Conservation (phyloP, 225 moss, liverwort and hornwort species). For the Sphagnum tenellum region DNA sequence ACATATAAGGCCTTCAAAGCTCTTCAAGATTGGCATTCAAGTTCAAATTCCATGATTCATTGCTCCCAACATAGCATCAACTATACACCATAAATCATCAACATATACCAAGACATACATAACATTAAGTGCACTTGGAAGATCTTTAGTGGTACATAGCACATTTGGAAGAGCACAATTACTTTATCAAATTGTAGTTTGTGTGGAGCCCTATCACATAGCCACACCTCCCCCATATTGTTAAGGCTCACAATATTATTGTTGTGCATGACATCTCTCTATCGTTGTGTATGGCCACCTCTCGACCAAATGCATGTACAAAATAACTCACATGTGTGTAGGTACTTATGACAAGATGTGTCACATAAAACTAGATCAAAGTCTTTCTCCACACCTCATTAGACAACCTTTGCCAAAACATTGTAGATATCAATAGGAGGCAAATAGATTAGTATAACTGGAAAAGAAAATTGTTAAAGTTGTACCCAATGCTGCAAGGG, state of each 20-base stretch:
- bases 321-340: too few species aligned
- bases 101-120: slow-evolving; percentile 11
- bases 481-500: neutral
- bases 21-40: too few species aligned
- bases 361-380: slow-evolving; percentile 88
- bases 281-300: slow-evolving; percentile 9
- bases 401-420: slow-evolving; percentile 76
- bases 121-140: slow-evolving; percentile 81
- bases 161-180: slow-evolving; percentile 86
- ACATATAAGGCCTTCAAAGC: too few species aligned
- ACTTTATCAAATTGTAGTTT: slow-evolving; percentile 90
- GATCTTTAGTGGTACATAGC: slow-evolving; percentile 49
- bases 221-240: neutral
- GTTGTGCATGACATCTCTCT: too few species aligned
- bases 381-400: slow-evolving; percentile 48
- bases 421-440: slow-evolving; percentile 8
- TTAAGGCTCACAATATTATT: neutral
- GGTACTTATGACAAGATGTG: slow-evolving; percentile 33
- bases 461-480: neutral
- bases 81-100: neutral
- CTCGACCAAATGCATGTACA: slow-evolving; percentile 36
- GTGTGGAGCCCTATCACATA: slow-evolving; percentile 69
- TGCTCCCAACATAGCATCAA: too few species aligned
- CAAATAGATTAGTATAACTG: too few species aligned
- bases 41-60: too few species aligned